Evolutionary conservation across 768 basidiomycete species (phyloP).

Genomic region (Kwoniella dejecticola): DNA sequence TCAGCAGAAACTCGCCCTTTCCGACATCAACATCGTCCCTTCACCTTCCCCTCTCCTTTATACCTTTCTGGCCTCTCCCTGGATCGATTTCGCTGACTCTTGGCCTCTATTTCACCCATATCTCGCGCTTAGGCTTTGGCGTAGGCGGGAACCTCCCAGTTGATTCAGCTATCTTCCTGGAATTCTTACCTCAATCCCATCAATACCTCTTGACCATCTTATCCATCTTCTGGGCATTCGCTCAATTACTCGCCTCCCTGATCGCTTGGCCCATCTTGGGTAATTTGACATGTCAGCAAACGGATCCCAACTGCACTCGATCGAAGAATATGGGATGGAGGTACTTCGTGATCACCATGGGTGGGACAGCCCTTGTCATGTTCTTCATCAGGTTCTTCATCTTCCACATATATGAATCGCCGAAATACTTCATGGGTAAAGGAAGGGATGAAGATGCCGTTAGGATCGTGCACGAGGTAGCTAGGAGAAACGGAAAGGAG

Average conservation of each 20-base stretch:
- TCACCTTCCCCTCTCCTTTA: background rate
- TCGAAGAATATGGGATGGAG: constrained; percentile 75
- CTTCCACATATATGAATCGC: constrained; percentile 70
- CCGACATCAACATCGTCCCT: too few species aligned
- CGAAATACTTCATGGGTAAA: constrained; percentile 71
- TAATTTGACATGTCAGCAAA: constrained; percentile 65
- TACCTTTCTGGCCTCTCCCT: background rate
- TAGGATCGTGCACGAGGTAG: constrained; percentile 63
- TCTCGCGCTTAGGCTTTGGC: constrained; percentile 43
- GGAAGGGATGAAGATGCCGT: constrained; percentile 56
- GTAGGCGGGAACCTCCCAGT: constrained; percentile 72
- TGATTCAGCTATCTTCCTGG: constrained; percentile 74
- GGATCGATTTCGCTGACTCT: background rate
- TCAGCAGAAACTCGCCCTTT: too few species aligned
- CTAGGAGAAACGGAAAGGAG: constrained; percentile 63
- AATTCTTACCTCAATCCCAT: constrained; percentile 71
- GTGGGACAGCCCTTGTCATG: constrained; percentile 68
- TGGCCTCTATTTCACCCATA: background rate
- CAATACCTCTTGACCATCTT: constrained; percentile 75
- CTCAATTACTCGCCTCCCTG: constrained; percentile 68
- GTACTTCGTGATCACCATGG: constrained; percentile 73
- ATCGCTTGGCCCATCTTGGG: constrained; percentile 74
- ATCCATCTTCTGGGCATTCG: constrained; percentile 79
- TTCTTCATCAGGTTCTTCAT: constrained; percentile 56
- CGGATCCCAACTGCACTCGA: constrained; percentile 58